These are phyloP conservation scores for Eimeria falciformis DNA, from an alignment of 169 alveolate species.

Conservation along the genomic window DNA sequence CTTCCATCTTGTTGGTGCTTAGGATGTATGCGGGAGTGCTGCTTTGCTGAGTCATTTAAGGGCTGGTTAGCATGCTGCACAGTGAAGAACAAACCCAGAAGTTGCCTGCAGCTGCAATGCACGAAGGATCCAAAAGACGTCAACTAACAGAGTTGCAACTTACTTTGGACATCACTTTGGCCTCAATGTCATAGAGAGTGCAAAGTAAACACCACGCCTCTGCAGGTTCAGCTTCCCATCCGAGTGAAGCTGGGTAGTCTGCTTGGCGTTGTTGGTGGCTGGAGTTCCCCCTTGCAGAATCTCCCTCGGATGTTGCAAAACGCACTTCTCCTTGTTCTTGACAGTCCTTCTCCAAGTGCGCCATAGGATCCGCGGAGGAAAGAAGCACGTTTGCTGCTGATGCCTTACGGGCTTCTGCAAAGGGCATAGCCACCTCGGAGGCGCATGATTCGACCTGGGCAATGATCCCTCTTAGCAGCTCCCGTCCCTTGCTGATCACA, in stretches of 20 bases:
- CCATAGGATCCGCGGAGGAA: slow-evolving; percentile 49
- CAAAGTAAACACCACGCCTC: slow-evolving; percentile 43
- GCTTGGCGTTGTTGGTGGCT: not conserved
- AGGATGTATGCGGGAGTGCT: not conserved
- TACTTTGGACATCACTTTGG: slow-evolving; percentile 3
- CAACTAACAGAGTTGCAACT: not conserved
- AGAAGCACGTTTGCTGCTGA: slow-evolving; percentile 16
- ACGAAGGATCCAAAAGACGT: not conserved
- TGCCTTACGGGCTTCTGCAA: slow-evolving; percentile 23
- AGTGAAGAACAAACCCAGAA: too few relatives aligned
- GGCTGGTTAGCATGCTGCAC: not conserved
- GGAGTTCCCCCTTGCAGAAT: not conserved
- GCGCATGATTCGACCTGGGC: slow-evolving; percentile 13
- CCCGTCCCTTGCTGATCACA: not conserved
- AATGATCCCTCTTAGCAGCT: slow-evolving; percentile 22
- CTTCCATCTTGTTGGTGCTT: not conserved
- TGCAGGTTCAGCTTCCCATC: slow-evolving; percentile 60
- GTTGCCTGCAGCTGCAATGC: not conserved
- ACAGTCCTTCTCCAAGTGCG: not conserved
- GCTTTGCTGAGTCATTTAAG: not conserved
- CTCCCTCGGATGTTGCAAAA: not conserved
- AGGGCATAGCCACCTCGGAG: slow-evolving; percentile 21
- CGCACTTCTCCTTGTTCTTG: not conserved
- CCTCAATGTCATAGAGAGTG: slow-evolving; percentile 14
- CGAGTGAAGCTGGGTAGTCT: not conserved